Conservation (phyloP, 139 green algal genomes). For the Chlorella sp. region DNA sequence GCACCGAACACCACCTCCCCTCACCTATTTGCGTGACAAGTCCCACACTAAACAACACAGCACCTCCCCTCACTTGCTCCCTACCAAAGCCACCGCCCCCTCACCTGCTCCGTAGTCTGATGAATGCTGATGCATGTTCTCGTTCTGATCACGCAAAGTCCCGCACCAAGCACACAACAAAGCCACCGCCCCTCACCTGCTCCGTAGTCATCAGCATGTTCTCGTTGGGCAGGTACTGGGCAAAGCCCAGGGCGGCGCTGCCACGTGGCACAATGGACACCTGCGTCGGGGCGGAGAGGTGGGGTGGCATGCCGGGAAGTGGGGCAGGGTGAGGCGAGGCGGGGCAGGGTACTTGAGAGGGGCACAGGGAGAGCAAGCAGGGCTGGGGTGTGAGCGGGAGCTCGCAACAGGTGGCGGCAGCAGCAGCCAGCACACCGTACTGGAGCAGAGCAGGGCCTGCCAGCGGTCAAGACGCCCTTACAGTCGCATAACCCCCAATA, state of each 20-base stretch:
- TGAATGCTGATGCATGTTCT: constrained; percentile 98
- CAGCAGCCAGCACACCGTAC: neutral
- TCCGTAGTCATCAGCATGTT: constrained; percentile 96
- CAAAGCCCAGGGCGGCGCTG: constrained; percentile 95
- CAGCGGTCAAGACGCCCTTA: too few relatives aligned
- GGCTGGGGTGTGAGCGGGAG: too few relatives aligned
- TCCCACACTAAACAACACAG: neutral
- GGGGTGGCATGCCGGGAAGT: neutral
- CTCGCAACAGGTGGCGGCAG: neutral
- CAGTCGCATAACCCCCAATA: too few relatives aligned
- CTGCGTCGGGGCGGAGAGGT: neutral
- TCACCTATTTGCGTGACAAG: neutral
- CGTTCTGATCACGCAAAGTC: too few relatives aligned
- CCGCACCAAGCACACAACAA: too few relatives aligned
- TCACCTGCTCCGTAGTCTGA: constrained; percentile 84
- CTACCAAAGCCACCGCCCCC: too few relatives aligned
- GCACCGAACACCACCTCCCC: neutral
- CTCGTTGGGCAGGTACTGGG: constrained; percentile 99
- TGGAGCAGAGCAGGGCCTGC: too few relatives aligned
- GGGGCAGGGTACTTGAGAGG: neutral
- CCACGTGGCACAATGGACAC: constrained; percentile 98
- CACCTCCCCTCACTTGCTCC: constrained; percentile 49
- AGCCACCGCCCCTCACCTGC: too few relatives aligned
- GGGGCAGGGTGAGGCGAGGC: neutral
- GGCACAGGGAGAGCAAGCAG: neutral